Percentiles rank a stretch among this genome's conserved stretches.
These are phyloP conservation scores for Botrytis deweyae DNA, from an alignment of 2,329 filamentous ascomycete species.

Conservation along the genomic window DNA sequence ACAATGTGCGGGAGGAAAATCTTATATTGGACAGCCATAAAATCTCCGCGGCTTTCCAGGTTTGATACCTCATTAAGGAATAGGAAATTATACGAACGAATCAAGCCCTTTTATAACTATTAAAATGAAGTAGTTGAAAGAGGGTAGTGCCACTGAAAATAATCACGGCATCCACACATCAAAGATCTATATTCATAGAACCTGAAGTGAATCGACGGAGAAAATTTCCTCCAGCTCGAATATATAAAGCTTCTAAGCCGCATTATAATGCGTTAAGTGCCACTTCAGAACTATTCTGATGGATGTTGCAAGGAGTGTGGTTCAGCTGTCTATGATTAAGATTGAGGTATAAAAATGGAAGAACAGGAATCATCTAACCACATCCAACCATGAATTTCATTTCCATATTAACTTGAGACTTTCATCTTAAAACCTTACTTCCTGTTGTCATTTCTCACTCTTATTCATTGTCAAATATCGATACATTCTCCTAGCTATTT, in stretches of 20 bases:
- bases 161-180: background rate
- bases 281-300: too few species aligned
- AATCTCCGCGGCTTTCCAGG: too few species aligned
- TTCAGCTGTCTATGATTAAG: background rate
- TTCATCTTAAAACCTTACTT: background rate
- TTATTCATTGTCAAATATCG: background rate
- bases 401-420: background rate
- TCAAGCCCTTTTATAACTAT: background rate
- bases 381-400: background rate
- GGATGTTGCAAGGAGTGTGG: too few species aligned
- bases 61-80: background rate
- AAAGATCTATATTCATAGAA: too few species aligned
- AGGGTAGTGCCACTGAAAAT: background rate
- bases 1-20: background rate
- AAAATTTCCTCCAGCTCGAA: background rate
- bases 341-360: background rate
- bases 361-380: background rate
- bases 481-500: background rate
- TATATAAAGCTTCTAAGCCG: background rate
- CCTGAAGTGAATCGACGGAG: background rate
- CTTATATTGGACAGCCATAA: background rate
- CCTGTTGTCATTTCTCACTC: background rate
- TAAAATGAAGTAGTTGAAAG: background rate
- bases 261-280: background rate
- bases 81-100: background rate